Evolutionary conservation across 345 rosid species (phyloP).

Genomic region (Populus alba): DNA sequence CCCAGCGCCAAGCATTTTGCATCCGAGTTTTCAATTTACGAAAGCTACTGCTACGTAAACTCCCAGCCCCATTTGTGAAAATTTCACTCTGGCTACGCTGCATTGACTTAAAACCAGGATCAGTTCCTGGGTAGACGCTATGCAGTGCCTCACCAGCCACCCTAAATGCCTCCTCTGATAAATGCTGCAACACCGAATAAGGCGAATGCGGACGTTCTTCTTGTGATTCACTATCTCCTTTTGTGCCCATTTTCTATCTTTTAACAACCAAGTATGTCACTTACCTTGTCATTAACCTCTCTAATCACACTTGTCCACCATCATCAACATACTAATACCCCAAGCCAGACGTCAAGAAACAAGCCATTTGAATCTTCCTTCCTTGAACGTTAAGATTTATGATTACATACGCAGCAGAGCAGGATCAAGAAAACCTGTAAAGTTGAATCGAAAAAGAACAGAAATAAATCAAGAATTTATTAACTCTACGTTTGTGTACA

Average conservation of each 20-base stretch:
- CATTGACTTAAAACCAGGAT: slow-evolving; percentile 27
- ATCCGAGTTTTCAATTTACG: slow-evolving; percentile 65
- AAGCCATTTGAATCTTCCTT: too few relatives aligned
- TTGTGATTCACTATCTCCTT: slow-evolving; percentile 45
- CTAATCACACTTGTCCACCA: slow-evolving; percentile 13
- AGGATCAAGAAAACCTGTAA: too few relatives aligned
- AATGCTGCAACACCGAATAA: slow-evolving; percentile 28
- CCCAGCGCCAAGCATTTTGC: slow-evolving; percentile 92
- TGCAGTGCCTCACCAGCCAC: slow-evolving; percentile 48
- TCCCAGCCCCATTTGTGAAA: slow-evolving; percentile 28
- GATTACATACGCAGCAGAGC: too few relatives aligned
- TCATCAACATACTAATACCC: background rate
- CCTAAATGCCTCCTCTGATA: slow-evolving; percentile 44
- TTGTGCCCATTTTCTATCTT: slow-evolving; percentile 37
- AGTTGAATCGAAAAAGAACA: too few relatives aligned
- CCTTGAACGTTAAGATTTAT: too few relatives aligned
- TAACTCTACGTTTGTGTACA: too few relatives aligned
- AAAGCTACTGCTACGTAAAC: slow-evolving; percentile 42
- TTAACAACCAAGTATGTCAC: background rate
- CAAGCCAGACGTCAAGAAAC: too few relatives aligned
- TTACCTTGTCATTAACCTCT: slow-evolving; percentile 1
- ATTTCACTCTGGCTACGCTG: slow-evolving; percentile 58
- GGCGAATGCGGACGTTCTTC: slow-evolving; percentile 40
- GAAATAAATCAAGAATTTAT: too few relatives aligned
- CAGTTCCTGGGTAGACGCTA: slow-evolving; percentile 17